Evolutionary conservation across 768 basidiomycete species (phyloP).

Genomic region (Boletus reticulatus): DNA sequence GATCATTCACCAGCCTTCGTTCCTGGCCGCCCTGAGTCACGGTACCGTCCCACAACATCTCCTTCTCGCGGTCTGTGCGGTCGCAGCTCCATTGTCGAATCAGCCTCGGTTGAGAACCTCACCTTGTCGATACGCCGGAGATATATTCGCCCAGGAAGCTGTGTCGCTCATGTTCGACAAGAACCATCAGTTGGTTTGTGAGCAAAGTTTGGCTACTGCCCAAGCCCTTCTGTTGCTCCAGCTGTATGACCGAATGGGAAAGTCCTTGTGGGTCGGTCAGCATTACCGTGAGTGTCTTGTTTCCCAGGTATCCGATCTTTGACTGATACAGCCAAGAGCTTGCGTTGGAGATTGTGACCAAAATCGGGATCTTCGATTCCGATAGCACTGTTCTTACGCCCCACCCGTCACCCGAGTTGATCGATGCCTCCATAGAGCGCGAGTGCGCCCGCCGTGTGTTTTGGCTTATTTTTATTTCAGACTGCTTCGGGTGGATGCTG

Average conservation of each 20-base stretch:
- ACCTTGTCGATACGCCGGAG: conserved; percentile 54
- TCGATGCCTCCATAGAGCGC: conserved; percentile 62
- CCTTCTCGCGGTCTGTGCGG: conserved; percentile 70
- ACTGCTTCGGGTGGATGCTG: conserved; percentile 42
- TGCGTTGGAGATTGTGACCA: conserved; percentile 64
- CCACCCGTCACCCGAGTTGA: conserved; percentile 56
- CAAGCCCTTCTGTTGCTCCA: conserved; percentile 76
- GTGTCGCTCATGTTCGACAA: conserved; percentile 69
- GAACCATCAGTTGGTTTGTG: conserved; percentile 55
- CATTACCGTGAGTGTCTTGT: conserved; percentile 29
- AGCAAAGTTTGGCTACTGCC: conserved; percentile 65
- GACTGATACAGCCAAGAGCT: conserved; percentile 42
- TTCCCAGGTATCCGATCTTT: background rate
- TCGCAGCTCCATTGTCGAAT: conserved; percentile 74
- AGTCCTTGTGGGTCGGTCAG: conserved; percentile 29
- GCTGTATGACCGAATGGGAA: conserved; percentile 56
- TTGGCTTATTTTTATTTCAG: conserved; percentile 71
- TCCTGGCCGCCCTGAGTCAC: conserved; percentile 61
- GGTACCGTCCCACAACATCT: conserved; percentile 69
- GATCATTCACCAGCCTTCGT: conserved; percentile 78
- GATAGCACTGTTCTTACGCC: conserved; percentile 61
- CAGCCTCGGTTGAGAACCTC: conserved; percentile 58
- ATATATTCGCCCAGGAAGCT: conserved; percentile 56
- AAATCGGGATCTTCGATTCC: conserved; percentile 61
- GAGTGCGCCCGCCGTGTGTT: conserved; percentile 81